Evolutionary conservation across 441 rosid genomes (phyloP), one percentile per base, ranked within the genome.

Genomic region (Francoa sonchifolia): DNA sequence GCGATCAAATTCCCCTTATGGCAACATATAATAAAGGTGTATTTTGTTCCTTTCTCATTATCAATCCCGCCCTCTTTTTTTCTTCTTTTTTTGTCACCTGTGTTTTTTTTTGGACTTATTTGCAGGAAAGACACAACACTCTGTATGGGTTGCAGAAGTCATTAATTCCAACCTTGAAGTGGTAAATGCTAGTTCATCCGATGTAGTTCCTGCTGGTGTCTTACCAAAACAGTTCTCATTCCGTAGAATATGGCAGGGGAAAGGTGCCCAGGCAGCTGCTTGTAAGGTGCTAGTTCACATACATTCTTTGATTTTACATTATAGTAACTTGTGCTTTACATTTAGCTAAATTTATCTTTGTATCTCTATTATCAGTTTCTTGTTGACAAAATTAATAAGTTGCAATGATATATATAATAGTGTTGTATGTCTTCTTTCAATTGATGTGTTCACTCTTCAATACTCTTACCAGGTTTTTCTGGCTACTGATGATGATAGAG

Each of bases 41-140:
- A 52, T 44, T 31, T 15, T 46, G 26, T 33, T 52, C 33, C 45
- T 54, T 57, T 48, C 34, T 28, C 17, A 39, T 14, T 18, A 60
- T 49, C 36, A 33, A 36, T 39, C 14, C 19, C 39, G 33, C 19
- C 35, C 16, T 11, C 42, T 11, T 8, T 25, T 10, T 33, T 31
- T 40, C 34, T 45, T 37, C 42, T 32, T 33, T 23, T 14, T 53
- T 35, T 44, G 34, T 19, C 39, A 38, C 42, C 20, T 48, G 19
- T 0, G 18, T 39, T 47, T 51, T 45, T 39, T 59, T 16, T 48
- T 37, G 54, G 31, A 44, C 34, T 49, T 19, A 14, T 43, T 36
- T 64, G 58, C 79, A 90, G 99, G 84, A 62, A 83, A 80, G 79
- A 68, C 77, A 85, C 99, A 90, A 38, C 99, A 86, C 61, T 80